Conservation (phyloP, 1,284 basidiomycete genomes). For the Ustilago trichophora region DNA sequence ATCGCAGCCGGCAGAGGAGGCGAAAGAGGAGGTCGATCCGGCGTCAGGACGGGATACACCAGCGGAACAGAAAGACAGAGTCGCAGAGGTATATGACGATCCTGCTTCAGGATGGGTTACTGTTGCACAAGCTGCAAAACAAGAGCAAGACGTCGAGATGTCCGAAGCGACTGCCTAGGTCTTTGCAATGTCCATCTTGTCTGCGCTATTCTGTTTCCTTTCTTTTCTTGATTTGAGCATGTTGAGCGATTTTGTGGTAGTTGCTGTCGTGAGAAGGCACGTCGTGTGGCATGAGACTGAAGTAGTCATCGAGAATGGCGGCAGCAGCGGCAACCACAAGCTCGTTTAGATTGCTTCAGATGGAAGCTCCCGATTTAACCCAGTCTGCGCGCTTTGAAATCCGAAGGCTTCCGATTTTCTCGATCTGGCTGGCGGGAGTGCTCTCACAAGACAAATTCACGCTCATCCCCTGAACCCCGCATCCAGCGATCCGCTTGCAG, state of each 20-base stretch:
- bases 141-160: slow-evolving; percentile 24
- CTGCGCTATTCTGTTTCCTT: no score
- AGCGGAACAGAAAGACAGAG: no score
- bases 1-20: slow-evolving; percentile 1
- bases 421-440: not conserved
- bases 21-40: not conserved
- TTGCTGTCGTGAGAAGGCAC: no score
- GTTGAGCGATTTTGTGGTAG: no score
- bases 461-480: slow-evolving; percentile 14
- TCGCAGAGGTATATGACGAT: no score
- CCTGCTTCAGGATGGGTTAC: no score
- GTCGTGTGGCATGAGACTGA: no score
- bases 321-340: no score
- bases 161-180: slow-evolving; percentile 11
- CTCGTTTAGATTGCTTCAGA: no score
- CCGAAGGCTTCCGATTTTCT: slow-evolving; percentile 15
- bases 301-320: no score
- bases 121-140: slow-evolving; percentile 1
- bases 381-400: no score
- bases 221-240: no score
- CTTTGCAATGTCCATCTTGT: not conserved
- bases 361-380: not conserved
- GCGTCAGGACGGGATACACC: slow-evolving; percentile 1
- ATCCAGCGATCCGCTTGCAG: slow-evolving; percentile 13
- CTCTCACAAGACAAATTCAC: slow-evolving; percentile 37